These are phyloP conservation scores for Fraxinus latifolia DNA, from an alignment of 305 asterid genomes.

Conservation along the genomic window DNA sequence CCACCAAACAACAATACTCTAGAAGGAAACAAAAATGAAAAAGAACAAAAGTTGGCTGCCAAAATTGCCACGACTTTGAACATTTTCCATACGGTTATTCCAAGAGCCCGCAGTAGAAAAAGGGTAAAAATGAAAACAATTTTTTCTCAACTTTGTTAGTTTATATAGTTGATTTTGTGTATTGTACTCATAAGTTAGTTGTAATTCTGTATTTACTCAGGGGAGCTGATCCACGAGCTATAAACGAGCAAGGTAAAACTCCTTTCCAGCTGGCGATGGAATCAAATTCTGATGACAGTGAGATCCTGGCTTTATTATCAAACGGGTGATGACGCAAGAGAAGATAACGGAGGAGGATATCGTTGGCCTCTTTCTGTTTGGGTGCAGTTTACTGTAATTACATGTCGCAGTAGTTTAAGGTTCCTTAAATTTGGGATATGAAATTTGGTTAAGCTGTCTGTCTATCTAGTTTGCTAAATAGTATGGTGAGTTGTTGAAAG, in stretches of 20 bases:
- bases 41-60: neutral
- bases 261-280: conserved; percentile 59
- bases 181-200: neutral
- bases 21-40: neutral
- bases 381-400: conserved; percentile 51
- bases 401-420: conserved; percentile 30
- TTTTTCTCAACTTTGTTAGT: neutral
- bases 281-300: conserved; percentile 57
- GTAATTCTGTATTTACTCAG: conserved; percentile 36
- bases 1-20: neutral
- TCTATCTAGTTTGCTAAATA: conserved; percentile 5
- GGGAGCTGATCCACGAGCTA: conserved; percentile 83
- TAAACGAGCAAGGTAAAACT: conserved; percentile 64
- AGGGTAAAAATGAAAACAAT: neutral
- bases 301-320: conserved; percentile 63
- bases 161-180: neutral
- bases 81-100: neutral
- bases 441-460: conserved; percentile 8
- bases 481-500: conserved; percentile 11
- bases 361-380: conserved; percentile 10
- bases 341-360: conserved; percentile 21
- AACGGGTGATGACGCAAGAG: conserved; percentile 26
- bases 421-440: conserved; percentile 19
- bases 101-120: neutral
- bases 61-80: neutral